phyloP scores from a whole-genome alignment of 1,139 yeast genomes.

The Torulaspora globosa region DNA sequence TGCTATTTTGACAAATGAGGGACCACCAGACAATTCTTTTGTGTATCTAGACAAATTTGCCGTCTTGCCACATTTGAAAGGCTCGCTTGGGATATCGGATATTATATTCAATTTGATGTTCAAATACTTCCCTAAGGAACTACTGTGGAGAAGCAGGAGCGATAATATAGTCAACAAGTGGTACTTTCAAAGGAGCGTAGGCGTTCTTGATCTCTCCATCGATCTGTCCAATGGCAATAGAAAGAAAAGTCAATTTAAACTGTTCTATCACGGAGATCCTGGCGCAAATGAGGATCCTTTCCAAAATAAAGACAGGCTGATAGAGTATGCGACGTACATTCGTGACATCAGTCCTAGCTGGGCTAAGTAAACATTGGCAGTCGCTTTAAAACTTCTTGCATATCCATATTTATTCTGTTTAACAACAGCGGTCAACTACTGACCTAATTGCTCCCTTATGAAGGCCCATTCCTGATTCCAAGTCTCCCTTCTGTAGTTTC shows the following conservation, averaged over 20 bases:
- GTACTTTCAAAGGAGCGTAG: slow-evolving; percentile 90
- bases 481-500: slow-evolving; percentile 29
- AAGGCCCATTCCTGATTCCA: slow-evolving; percentile 33
- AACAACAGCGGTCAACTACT: not conserved
- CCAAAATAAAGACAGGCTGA: slow-evolving; percentile 22
- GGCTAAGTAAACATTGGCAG: slow-evolving; percentile 16
- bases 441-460: slow-evolving; percentile 14
- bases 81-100: slow-evolving; percentile 91
- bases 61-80: slow-evolving; percentile 75
- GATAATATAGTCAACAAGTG: slow-evolving; percentile 91
- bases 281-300: slow-evolving; percentile 18
- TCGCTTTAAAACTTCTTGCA: not conserved
- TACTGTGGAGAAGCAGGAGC: slow-evolving; percentile 85
- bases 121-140: slow-evolving; percentile 64
- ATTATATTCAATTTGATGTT: slow-evolving; percentile 77
- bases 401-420: not conserved
- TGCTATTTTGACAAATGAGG: slow-evolving; percentile 84
- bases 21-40: slow-evolving; percentile 30
- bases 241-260: slow-evolving; percentile 32
- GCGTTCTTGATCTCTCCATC: slow-evolving; percentile 46
- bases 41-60: slow-evolving; percentile 93
- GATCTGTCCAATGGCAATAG: slow-evolving; percentile 35
- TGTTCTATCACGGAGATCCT: slow-evolving; percentile 35
- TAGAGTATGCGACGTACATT: slow-evolving; percentile 30
- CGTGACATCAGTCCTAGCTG: slow-evolving; percentile 38